Conservation (phyloP, 1,139 yeast species). For the Protomyces lactucae-debilis region DNA sequence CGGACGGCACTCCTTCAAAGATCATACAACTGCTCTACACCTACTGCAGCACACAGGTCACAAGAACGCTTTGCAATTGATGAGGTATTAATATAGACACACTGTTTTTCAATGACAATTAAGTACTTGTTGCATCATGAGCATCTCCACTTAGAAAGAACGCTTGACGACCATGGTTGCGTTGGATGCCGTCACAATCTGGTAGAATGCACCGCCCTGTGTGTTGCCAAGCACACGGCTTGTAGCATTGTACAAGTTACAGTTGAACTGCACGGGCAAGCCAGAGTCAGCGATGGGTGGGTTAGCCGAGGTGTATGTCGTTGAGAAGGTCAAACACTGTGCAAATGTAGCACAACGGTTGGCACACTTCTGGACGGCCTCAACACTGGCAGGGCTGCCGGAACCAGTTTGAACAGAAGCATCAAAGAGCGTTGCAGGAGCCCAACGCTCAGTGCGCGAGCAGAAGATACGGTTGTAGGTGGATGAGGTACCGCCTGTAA, state of each 20-base stretch:
- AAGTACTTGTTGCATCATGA: too few relatives aligned
- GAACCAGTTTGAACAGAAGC: slow-evolving; percentile 17
- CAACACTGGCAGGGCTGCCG: slow-evolving; percentile 1
- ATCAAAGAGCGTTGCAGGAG: slow-evolving; percentile 23
- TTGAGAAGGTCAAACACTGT: slow-evolving; percentile 18
- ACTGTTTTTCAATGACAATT: too few relatives aligned
- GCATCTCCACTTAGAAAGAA: background rate
- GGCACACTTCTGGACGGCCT: slow-evolving; percentile 22
- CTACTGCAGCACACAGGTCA: too few relatives aligned
- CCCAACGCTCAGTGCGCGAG: slow-evolving; percentile 25
- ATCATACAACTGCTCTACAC: too few relatives aligned
- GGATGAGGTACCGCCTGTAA: background rate
- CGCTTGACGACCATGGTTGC: background rate
- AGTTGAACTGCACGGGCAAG: slow-evolving; percentile 22
- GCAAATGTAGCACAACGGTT: slow-evolving; percentile 10
- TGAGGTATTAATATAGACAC: too few relatives aligned
- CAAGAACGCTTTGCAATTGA: too few relatives aligned
- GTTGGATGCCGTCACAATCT: background rate
- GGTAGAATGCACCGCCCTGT: slow-evolving; percentile 24
- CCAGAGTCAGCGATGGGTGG: slow-evolving; percentile 20
- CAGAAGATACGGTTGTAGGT: slow-evolving; percentile 21
- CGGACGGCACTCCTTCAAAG: too few relatives aligned
- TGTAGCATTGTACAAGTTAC: slow-evolving; percentile 21
- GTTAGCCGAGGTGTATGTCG: slow-evolving; percentile 17
- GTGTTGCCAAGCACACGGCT: slow-evolving; percentile 9